Percentiles rank a stretch among this genome's conserved stretches.
phyloP scores from a whole-genome alignment of 2,329 filamentous ascomycete species.

The Rutstroemia sydowiana region DNA sequence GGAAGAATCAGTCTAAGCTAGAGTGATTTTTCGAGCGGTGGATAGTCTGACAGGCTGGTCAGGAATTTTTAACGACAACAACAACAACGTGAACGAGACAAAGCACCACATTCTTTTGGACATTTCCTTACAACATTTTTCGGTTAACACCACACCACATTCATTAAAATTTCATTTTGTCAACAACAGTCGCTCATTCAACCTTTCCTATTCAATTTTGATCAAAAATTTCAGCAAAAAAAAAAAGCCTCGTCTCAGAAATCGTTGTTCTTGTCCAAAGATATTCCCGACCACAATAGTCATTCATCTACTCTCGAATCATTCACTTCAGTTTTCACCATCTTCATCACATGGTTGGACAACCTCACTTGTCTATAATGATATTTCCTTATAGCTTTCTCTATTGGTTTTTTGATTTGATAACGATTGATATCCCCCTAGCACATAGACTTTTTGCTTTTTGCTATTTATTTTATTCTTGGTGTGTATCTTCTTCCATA shows the following conservation, averaged over 20 bases:
- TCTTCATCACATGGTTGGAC: too few relatives aligned
- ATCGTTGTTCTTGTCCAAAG: slow-evolving; percentile 1
- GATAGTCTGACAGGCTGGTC: slow-evolving; percentile 5
- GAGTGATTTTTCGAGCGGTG: slow-evolving; percentile 1
- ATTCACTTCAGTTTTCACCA: background rate
- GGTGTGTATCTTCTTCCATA: slow-evolving; percentile 1
- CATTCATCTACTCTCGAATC: background rate
- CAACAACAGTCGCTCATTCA: slow-evolving; percentile 21
- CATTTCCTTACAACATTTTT: slow-evolving; percentile 11
- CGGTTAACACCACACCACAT: slow-evolving; percentile 26
- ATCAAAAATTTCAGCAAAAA: slow-evolving; percentile 3
- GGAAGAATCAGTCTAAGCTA: slow-evolving; percentile 30
- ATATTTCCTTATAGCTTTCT: background rate
- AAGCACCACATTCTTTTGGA: slow-evolving; percentile 29
- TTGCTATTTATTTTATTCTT: background rate
- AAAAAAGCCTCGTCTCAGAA: background rate
- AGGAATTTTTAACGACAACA: slow-evolving; percentile 12
- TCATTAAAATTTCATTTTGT: slow-evolving; percentile 29
- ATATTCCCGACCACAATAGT: background rate
- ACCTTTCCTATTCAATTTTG: slow-evolving; percentile 27
- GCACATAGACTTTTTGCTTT: slow-evolving; percentile 20
- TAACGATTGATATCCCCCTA: slow-evolving; percentile 17
- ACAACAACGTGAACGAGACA: slow-evolving; percentile 21
- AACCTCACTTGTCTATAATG: too few relatives aligned
- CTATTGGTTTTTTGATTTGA: background rate